phyloP scores from a whole-genome alignment of 768 basidiomycete species.

The Tulasnella calospora region DNA sequence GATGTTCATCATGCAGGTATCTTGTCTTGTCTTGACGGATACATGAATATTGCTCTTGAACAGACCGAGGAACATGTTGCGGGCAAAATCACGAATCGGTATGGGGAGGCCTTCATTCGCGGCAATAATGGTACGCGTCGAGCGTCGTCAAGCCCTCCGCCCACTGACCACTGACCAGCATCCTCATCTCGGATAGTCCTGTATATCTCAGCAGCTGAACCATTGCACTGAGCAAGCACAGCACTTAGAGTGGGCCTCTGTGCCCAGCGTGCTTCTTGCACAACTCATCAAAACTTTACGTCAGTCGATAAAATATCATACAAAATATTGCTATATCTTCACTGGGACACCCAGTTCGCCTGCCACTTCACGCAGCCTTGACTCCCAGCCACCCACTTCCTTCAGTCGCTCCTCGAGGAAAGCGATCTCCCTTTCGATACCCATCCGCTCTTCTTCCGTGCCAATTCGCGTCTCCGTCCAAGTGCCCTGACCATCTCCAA shows the following conservation, averaged over 20 bases:
- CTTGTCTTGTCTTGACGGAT: conserved; percentile 92
- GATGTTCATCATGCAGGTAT: conserved; percentile 52
- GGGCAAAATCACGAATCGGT: conserved; percentile 78
- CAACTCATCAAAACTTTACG: neutral
- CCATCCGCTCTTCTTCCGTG: conserved; percentile 67
- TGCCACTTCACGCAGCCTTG: conserved; percentile 59
- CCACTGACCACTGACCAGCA: neutral
- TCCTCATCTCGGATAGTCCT: conserved; percentile 46
- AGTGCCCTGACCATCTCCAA: conserved; percentile 61
- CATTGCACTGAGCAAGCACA: conserved; percentile 32
- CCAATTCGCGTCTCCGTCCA: conserved; percentile 72
- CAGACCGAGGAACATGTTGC: conserved; percentile 95
- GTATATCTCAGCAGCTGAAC: conserved; percentile 72
- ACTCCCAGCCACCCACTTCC: conserved; percentile 72
- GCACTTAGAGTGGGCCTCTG: neutral
- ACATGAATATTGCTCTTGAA: conserved; percentile 98
- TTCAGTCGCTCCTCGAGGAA: conserved; percentile 58
- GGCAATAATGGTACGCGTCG: conserved; percentile 74
- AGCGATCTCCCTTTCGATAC: conserved; percentile 68
- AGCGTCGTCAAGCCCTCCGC: conserved; percentile 15
- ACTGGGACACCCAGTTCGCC: conserved; percentile 40
- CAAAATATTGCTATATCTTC: neutral
- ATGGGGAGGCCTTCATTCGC: conserved; percentile 92
- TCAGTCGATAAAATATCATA: neutral
- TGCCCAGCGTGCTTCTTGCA: neutral